Conservation (phyloP, 2,329 filamentous ascomycete genomes). For the Ophiostoma quercus region DNA sequence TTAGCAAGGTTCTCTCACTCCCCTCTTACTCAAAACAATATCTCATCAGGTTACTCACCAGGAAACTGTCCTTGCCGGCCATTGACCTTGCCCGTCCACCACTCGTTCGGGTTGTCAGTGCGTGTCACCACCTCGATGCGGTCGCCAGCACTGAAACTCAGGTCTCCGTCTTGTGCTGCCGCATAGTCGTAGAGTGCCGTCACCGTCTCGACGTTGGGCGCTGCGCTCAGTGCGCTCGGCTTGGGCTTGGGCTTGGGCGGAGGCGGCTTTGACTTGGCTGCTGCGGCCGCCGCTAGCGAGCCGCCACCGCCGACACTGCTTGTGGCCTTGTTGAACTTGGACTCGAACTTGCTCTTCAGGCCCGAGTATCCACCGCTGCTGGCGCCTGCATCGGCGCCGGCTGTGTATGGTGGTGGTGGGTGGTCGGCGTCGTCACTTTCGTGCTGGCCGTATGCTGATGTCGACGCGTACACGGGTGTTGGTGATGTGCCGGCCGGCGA, state of each 20-base stretch:
- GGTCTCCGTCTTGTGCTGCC: slow-evolving; percentile 87
- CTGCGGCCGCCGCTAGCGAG: slow-evolving; percentile 44
- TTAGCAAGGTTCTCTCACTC: neutral
- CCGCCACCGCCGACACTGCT: slow-evolving; percentile 16
- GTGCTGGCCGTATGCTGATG: slow-evolving; percentile 25
- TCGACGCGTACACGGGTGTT: neutral
- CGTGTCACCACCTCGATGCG: slow-evolving; percentile 79
- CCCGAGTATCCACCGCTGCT: slow-evolving; percentile 28
- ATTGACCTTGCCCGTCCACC: slow-evolving; percentile 83
- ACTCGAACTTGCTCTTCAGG: slow-evolving; percentile 11
- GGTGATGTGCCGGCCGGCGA: slow-evolving; percentile 17
- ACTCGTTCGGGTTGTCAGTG: slow-evolving; percentile 91
- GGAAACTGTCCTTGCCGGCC: slow-evolving; percentile 89
- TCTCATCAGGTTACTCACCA: slow-evolving; percentile 52
- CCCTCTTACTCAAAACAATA: no score
- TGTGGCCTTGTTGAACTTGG: slow-evolving; percentile 8
- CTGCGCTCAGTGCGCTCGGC: slow-evolving; percentile 64
- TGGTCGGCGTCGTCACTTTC: slow-evolving; percentile 37
- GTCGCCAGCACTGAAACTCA: slow-evolving; percentile 85
- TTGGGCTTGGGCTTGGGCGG: slow-evolving; percentile 68
- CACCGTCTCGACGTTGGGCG: slow-evolving; percentile 65
- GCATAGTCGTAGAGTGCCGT: slow-evolving; percentile 96
- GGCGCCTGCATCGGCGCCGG: slow-evolving; percentile 35
- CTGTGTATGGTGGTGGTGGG: slow-evolving; percentile 68
- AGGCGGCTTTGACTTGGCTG: slow-evolving; percentile 61